A percentile compares a stretch with the other conserved stretches of the same genome.
Conservation (phyloP, 352 stramenopile species). For the Phytopythium sindhum region DNA sequence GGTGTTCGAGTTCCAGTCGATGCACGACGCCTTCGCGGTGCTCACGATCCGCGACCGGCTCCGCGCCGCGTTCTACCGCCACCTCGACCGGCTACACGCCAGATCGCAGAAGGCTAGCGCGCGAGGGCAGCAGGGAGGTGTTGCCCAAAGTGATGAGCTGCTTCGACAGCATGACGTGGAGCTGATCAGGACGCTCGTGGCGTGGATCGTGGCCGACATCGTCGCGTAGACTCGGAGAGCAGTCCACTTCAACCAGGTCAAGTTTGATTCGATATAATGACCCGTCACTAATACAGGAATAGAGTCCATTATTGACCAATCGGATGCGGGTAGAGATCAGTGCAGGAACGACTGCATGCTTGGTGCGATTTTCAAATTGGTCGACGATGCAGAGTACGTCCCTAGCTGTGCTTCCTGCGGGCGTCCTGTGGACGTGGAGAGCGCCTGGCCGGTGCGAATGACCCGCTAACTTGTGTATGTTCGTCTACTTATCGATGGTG, state of each 20-base stretch:
- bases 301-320: constrained; percentile 1
- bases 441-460: neutral
- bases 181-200: constrained; percentile 42
- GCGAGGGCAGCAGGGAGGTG: neutral
- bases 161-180: constrained; percentile 47
- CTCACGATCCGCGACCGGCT: constrained; percentile 54
- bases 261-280: neutral
- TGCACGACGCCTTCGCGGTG: constrained; percentile 43
- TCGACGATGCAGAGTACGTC: constrained; percentile 7
- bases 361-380: constrained; percentile 2
- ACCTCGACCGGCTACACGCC: constrained; percentile 59
- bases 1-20: constrained; percentile 48
- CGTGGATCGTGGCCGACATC: constrained; percentile 34
- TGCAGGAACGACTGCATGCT: neutral
- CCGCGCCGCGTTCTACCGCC: constrained; percentile 55
- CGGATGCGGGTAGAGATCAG: neutral
- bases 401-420: neutral
- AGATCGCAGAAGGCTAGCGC: constrained; percentile 17
- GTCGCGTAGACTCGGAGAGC: neutral
- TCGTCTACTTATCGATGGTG: neutral
- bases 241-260: constrained; percentile 5
- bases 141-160: constrained; percentile 11
- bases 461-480: neutral
- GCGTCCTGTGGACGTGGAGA: neutral
- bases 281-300: neutral